These are phyloP conservation scores for Vanrija pseudolonga DNA, from an alignment of 1,284 basidiomycete genomes.

Conservation along the genomic window DNA sequence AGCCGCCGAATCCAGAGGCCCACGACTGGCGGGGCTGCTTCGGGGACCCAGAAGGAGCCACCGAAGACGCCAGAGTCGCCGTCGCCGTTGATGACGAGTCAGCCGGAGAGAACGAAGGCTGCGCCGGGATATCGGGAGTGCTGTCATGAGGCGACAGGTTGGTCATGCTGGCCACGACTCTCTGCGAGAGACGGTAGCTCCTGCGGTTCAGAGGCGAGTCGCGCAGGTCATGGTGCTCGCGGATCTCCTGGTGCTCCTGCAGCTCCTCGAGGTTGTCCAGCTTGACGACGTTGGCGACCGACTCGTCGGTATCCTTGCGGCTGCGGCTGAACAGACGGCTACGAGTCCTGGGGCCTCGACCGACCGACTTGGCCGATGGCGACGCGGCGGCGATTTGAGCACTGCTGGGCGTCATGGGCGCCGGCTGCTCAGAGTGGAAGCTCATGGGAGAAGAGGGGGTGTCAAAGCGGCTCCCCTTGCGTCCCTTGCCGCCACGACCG, in stretches of 20 bases:
- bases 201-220: background rate
- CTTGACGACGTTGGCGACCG: background rate
- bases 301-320: background rate
- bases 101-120: no score
- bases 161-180: constrained; percentile 14
- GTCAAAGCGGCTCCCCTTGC: background rate
- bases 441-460: constrained; percentile 13
- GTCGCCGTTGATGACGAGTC: background rate
- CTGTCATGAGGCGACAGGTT: constrained; percentile 1
- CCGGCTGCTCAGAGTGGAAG: constrained; percentile 11
- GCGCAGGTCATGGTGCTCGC: no score
- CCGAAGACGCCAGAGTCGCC: background rate
- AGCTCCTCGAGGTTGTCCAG: constrained; percentile 1
- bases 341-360: constrained; percentile 4
- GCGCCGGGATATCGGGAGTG: no score
- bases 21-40: no score
- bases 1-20: no score
- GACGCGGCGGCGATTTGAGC: background rate
- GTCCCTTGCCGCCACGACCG: background rate
- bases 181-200: constrained; percentile 8
- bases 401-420: background rate
- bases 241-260: background rate
- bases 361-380: constrained; percentile 1
- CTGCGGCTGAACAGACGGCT: constrained; percentile 7
- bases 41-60: no score